A percentile compares a stretch with the other conserved stretches of the same genome.
Conservation (phyloP, 1,284 basidiomycete species). For the Rhodotorula sp. region DNA sequence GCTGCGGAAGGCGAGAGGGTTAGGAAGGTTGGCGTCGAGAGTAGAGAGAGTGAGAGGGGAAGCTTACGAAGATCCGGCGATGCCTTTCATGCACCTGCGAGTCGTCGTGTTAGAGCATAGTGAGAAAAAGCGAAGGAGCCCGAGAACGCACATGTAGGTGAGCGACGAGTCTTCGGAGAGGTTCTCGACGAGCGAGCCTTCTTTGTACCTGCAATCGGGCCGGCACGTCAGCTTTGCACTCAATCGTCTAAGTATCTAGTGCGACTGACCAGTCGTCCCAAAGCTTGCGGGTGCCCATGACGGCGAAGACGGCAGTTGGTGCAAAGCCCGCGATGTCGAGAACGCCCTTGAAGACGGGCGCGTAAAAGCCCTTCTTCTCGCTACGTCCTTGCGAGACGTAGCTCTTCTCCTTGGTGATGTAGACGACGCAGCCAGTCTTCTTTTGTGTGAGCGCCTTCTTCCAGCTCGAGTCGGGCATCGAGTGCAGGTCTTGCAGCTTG, state of each 20-base stretch:
- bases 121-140: background rate
- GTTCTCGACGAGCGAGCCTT: constrained; percentile 45
- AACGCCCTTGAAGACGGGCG: constrained; percentile 39
- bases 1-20: constrained; percentile 8
- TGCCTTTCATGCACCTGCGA: constrained; percentile 41
- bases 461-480: constrained; percentile 23
- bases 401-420: constrained; percentile 33
- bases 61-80: constrained; percentile 38
- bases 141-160: constrained; percentile 43
- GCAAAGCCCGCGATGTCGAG: constrained; percentile 41
- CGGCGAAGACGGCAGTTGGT: constrained; percentile 43
- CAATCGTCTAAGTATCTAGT: background rate
- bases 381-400: constrained; percentile 24
- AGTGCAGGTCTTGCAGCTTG: constrained; percentile 27
- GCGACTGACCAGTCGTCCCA: constrained; percentile 44
- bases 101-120: background rate
- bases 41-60: background rate
- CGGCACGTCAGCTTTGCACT: too few species aligned
- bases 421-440: constrained; percentile 31
- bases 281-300: constrained; percentile 42
- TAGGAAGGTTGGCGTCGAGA: background rate
- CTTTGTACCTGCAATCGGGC: constrained; percentile 16
- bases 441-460: constrained; percentile 34
- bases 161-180: constrained; percentile 42
- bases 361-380: constrained; percentile 19